Conservation (phyloP, 768 basidiomycete species). For the Naganishia randhawae region DNA sequence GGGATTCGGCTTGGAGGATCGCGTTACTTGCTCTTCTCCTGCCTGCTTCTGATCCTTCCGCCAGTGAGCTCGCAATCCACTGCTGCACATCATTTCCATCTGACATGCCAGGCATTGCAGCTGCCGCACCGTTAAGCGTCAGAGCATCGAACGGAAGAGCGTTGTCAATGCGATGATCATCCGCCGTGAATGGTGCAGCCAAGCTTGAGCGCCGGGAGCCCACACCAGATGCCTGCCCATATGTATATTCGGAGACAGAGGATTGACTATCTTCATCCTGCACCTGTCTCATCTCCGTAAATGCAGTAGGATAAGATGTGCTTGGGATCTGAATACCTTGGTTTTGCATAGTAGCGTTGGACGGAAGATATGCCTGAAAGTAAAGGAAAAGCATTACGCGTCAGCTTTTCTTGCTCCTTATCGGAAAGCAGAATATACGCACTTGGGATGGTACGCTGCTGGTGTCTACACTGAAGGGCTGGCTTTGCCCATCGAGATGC, state of each 20-base stretch:
- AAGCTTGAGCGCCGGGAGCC: constrained; percentile 8
- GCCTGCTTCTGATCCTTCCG: not conserved
- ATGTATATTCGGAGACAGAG: not conserved
- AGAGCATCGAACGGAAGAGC: constrained; percentile 7
- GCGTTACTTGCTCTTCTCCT: not conserved
- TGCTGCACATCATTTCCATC: constrained; percentile 2
- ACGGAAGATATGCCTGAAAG: not conserved
- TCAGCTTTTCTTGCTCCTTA: not conserved
- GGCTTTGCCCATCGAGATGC: not conserved
- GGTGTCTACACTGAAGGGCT: not conserved
- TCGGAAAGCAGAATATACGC: not conserved
- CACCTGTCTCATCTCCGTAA: constrained; percentile 3
- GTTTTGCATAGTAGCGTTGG: not conserved
- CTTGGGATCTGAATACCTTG: not conserved
- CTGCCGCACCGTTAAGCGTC: not conserved
- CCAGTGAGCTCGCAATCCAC: not conserved
- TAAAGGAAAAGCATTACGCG: not conserved
- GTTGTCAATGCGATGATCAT: not conserved
- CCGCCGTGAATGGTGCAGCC: not conserved
- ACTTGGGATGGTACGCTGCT: not conserved
- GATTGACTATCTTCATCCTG: constrained; percentile 10
- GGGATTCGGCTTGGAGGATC: not conserved
- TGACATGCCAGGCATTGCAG: not conserved
- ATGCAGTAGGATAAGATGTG: not conserved
- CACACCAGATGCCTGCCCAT: not conserved